phyloP scores from a whole-genome alignment of 768 basidiomycete species.

The Coprinopsis marcescibilis region DNA sequence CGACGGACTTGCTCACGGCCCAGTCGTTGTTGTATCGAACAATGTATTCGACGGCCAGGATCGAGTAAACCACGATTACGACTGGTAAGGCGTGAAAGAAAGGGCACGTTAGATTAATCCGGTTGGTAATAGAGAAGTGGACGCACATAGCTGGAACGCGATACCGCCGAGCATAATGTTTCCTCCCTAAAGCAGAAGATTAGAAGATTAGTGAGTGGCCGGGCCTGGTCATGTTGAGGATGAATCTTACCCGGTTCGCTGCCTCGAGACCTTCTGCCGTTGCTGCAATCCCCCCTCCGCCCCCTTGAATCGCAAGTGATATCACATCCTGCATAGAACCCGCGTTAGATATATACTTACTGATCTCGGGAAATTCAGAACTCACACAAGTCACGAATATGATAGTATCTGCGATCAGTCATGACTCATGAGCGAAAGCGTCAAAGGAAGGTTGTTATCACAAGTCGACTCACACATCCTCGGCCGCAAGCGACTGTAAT shows the following conservation, averaged over 20 bases:
- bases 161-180: slow-evolving; percentile 51
- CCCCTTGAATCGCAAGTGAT: slow-evolving; percentile 48
- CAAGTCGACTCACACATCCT: slow-evolving; percentile 30
- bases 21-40: slow-evolving; percentile 29
- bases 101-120: background rate
- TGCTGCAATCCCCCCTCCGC: slow-evolving; percentile 46
- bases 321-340: slow-evolving; percentile 32
- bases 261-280: slow-evolving; percentile 14
- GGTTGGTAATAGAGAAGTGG: background rate
- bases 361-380: background rate
- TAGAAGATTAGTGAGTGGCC: background rate
- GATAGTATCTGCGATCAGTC: slow-evolving; percentile 30
- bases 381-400: slow-evolving; percentile 33
- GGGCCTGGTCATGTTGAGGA: slow-evolving; percentile 7
- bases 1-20: slow-evolving; percentile 23
- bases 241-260: slow-evolving; percentile 3
- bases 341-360: background rate
- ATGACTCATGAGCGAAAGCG: background rate
- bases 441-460: background rate
- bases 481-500: slow-evolving; percentile 41
- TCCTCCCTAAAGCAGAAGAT: slow-evolving; percentile 28
- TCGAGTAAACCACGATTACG: slow-evolving; percentile 37
- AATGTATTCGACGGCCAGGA: slow-evolving; percentile 40
- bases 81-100: slow-evolving; percentile 3
- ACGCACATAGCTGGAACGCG: slow-evolving; percentile 36